Base-by-base conservation (phyloP, 73 alveolate genomes). In the Loxodes magnus region DNA sequence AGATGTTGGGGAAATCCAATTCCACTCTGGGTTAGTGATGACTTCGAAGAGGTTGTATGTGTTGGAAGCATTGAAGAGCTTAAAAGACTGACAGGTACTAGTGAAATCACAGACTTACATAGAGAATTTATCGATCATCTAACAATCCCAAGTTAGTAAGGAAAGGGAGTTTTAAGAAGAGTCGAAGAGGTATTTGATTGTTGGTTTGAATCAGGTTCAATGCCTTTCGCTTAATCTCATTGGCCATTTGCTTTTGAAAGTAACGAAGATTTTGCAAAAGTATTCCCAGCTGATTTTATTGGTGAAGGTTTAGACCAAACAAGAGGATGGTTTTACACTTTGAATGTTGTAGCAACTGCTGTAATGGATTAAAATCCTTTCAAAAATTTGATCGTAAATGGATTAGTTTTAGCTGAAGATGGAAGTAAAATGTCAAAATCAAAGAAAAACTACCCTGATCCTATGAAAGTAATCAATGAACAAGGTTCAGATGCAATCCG, bases 271-370 rank as follows among this genome's bases (percentile, higher is more conserved):
- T 95, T 95, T 51, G 69, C 56, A 57, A 63, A 87, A 51, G 76
- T 92, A 35, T 95, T 93, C 88, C 99, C 99, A 53, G 98, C 98
- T 28, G 97, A 95, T 77, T 95, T 95, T 73, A 95, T 95, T 42
- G 99, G 98, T 24, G 99, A 95, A 79, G 99, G 99, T 3, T 71
- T 95, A 24, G 99, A 95, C 62, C 98, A 95, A 75, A 93, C 99
- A 14, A 59, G 98, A 43, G 98, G 98, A 59, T 89, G 98, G 96
- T 95, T 95, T 88, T 95, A 95, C 79, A 95, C 99, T 17, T 84
- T 95, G 53, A 88, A 79, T 79, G 99, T 90, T 44, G 74, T 95
- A 25, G 77, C 98, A 15, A 80, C 99, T 17, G 96, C 95, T 5
- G 77, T 95, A 33, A 84, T 71, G 55, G 81, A 77, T 62, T 53